Evolutionary conservation across 2,329 filamentous ascomycete genomes (phyloP).

Genomic region (Cladobotryum mycophilum): DNA sequence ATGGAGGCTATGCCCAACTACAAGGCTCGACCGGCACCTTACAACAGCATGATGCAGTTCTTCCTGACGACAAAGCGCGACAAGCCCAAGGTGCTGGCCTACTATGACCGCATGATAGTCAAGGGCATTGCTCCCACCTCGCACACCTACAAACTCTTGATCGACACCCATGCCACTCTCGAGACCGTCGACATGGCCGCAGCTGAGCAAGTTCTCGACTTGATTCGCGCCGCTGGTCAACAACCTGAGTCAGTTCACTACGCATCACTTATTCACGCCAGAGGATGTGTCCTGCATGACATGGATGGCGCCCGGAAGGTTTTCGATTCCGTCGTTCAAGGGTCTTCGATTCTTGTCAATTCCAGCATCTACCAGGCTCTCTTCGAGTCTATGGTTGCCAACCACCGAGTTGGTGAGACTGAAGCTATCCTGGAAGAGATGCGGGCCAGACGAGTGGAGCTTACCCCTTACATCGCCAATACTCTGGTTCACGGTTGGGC

Average conservation of each 20-base stretch:
- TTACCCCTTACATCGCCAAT: slow-evolving; percentile 98
- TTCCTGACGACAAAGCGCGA: slow-evolving; percentile 97
- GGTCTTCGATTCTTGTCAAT: slow-evolving; percentile 62
- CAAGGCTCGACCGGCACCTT: slow-evolving; percentile 92
- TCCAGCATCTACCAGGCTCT: slow-evolving; percentile 91
- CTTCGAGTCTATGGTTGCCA: slow-evolving; percentile 96
- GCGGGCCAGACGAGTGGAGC: slow-evolving; percentile 64
- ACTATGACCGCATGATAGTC: slow-evolving; percentile 90
- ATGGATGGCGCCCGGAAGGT: slow-evolving; percentile 74
- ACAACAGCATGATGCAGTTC: slow-evolving; percentile 99
- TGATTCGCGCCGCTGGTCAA: slow-evolving; percentile 68
- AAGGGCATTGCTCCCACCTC: slow-evolving; percentile 85
- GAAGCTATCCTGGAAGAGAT: slow-evolving; percentile 71
- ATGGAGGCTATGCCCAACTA: slow-evolving; percentile 99
- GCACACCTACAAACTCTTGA: slow-evolving; percentile 95
- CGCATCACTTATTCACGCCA: slow-evolving; percentile 89
- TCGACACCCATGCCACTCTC: slow-evolving; percentile 90
- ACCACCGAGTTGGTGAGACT: slow-evolving; percentile 74
- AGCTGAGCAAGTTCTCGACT: slow-evolving; percentile 74
- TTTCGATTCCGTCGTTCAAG: slow-evolving; percentile 73
- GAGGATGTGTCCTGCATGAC: slow-evolving; percentile 89
- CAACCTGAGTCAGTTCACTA: slow-evolving; percentile 90
- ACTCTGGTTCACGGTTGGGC: slow-evolving; percentile 97
- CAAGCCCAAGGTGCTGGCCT: slow-evolving; percentile 84
- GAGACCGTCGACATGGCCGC: slow-evolving; percentile 85